Evolutionary conservation across 1,284 basidiomycete genomes (phyloP), one percentile per base, ranked within the genome.

Genomic region (Polyporus tsugae): DNA sequence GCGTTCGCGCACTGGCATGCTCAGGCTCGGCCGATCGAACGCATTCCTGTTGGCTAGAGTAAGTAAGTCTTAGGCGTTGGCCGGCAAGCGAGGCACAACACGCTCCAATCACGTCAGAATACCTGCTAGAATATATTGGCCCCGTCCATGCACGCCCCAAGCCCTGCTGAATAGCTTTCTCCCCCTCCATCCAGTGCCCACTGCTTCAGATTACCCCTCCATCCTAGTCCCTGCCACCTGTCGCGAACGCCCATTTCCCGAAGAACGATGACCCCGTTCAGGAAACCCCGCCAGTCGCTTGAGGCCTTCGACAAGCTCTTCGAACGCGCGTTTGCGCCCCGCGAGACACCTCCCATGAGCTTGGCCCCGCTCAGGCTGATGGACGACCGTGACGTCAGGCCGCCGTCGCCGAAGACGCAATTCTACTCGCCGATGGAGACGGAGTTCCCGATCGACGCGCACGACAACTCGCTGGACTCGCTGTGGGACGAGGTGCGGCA

Each of bases 401-500:
- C 59, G 55, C 59, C 75, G 71, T 53, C 73, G 73, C 63, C 74
- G 72, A 13, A 75, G 19, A 78, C 77, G 19, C 75, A 75, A 39
- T 73, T 75, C 44, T 70, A 66, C 46, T 68, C 73, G 64, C 74
- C 60, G 60, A 70, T 67, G 60, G 72, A 65, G 55, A 60, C 68
- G 11, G 70, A 67, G n/a, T 58, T 70, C 25, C 66, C 64, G 42
- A 66, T 65, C 62, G 63, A 69, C 58, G 58, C 63, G 53, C 68
- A 73, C 52, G 64, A 82, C 15, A 46, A 65, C 35, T 84, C 86
- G 11, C 78, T 91, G 66, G 85, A 90, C 72, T 79, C 86, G 42
- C 77, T 91, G n/a, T 91, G 90, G 90, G 85, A 82, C 67, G 82
- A 84, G 64, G 83, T 92, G 65, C 84, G 89, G 58, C 83, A 85